Conservation (phyloP, 108 stramenopile species). For the Pseudonitzschia pungens region DNA sequence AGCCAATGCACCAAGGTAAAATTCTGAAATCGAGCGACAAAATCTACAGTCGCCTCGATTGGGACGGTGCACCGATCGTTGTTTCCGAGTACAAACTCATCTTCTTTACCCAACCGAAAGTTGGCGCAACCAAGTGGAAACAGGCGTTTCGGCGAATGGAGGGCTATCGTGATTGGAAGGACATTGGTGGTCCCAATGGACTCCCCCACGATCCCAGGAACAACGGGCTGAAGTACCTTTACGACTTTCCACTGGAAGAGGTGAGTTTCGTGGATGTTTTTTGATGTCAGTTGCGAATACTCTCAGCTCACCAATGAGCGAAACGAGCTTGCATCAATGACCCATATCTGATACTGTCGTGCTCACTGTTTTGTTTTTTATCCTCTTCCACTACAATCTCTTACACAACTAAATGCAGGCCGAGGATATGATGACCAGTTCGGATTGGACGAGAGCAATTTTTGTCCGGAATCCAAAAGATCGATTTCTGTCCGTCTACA, state of each 20-base stretch:
- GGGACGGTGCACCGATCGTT: constrained; percentile 53
- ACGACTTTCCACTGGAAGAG: constrained; percentile 41
- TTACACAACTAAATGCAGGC: constrained; percentile 18
- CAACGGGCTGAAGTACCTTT: constrained; percentile 55
- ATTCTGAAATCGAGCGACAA: constrained; percentile 19
- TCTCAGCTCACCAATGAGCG: not conserved
- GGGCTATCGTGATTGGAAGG: constrained; percentile 32
- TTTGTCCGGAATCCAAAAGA: constrained; percentile 70
- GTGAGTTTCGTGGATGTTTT: not conserved
- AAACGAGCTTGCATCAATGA: not conserved
- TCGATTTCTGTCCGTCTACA: constrained; percentile 46
- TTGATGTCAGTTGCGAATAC: not conserved
- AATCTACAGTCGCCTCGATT: constrained; percentile 23
- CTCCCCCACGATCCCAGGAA: constrained; percentile 38
- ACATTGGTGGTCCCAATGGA: constrained; percentile 12
- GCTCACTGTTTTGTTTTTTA: not conserved
- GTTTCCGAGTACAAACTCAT: constrained; percentile 44
- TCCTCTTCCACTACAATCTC: not conserved
- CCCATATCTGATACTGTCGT: not conserved
- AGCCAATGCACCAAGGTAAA: constrained; percentile 1
- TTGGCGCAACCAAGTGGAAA: constrained; percentile 45
- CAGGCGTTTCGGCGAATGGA: constrained; percentile 61
- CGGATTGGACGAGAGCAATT: constrained; percentile 58
- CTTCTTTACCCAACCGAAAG: constrained; percentile 50
- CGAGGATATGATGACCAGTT: constrained; percentile 45